phyloP scores from a whole-genome alignment of 352 stramenopile species.

The Saprolegnia diclina region DNA sequence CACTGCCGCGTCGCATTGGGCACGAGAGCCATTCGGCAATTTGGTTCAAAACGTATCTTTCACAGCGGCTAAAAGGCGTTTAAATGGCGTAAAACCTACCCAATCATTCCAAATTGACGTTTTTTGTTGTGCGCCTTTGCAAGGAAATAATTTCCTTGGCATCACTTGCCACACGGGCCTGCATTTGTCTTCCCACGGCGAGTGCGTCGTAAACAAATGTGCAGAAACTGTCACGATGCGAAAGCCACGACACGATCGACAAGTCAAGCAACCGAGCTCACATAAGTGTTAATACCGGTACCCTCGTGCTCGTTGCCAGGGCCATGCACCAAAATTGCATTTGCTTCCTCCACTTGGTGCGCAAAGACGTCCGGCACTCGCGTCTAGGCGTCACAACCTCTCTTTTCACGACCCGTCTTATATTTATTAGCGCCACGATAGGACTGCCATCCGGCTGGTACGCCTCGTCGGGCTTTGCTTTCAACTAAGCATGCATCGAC shows the following conservation, averaged over 20 bases:
- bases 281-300: no score
- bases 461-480: slow-evolving; percentile 13
- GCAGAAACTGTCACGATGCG: no score
- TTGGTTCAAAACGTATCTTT: slow-evolving; percentile 15
- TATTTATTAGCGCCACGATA: neutral
- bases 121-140: no score
- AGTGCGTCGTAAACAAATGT: no score
- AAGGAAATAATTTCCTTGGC: neutral
- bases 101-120: neutral
- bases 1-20: slow-evolving; percentile 2
- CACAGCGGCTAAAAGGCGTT: neutral
- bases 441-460: neutral
- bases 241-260: no score
- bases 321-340: no score
- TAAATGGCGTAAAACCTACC: neutral
- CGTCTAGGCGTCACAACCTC: no score
- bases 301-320: no score
- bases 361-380: no score
- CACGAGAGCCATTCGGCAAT: neutral
- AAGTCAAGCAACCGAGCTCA: no score
- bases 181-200: neutral
- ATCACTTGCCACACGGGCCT: no score
- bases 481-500: neutral
- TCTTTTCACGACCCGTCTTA: neutral
- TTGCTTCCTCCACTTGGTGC: no score